Conservation (phyloP, 1,284 basidiomycete species). For the Heimioporus retisporus region DNA sequence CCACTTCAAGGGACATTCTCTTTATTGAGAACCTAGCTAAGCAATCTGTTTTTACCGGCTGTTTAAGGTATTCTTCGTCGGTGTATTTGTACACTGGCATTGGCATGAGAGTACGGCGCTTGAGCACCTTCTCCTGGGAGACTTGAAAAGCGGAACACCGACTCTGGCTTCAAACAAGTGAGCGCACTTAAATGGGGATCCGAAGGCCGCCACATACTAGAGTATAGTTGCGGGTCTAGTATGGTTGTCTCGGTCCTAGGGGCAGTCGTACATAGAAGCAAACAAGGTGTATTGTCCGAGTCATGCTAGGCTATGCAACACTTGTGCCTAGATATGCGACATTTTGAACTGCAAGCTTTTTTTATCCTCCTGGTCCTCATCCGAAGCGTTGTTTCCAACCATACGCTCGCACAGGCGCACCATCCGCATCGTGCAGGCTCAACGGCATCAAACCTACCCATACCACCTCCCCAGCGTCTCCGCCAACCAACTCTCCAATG, state of each 20-base stretch:
- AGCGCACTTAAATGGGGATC: constrained; percentile 16
- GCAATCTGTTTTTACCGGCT: constrained; percentile 1
- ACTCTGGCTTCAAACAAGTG: constrained; percentile 8
- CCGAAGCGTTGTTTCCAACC: constrained; percentile 51
- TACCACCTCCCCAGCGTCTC: constrained; percentile 38
- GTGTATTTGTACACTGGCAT: neutral
- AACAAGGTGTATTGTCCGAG: constrained; percentile 11
- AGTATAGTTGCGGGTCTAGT: constrained; percentile 13
- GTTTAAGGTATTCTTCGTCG: constrained; percentile 17
- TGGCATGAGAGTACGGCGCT: constrained; percentile 1
- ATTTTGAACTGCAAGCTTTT: too few species aligned
- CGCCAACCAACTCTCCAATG: constrained; percentile 49
- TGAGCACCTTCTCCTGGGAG: neutral
- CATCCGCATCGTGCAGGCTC: constrained; percentile 67
- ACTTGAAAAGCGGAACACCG: neutral
- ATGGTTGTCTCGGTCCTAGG: constrained; percentile 18
- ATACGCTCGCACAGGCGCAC: constrained; percentile 72
- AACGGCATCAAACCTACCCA: constrained; percentile 68
- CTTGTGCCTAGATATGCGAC: too few species aligned
- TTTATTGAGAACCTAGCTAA: neutral
- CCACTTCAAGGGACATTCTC: neutral
- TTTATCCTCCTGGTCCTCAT: too few species aligned
- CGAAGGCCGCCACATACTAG: neutral
- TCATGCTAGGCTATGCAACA: too few species aligned
- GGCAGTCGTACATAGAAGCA: constrained; percentile 19